Evolutionary conservation across 2,329 filamentous ascomycete genomes (phyloP).

Genomic region (Clonostachys byssicola): DNA sequence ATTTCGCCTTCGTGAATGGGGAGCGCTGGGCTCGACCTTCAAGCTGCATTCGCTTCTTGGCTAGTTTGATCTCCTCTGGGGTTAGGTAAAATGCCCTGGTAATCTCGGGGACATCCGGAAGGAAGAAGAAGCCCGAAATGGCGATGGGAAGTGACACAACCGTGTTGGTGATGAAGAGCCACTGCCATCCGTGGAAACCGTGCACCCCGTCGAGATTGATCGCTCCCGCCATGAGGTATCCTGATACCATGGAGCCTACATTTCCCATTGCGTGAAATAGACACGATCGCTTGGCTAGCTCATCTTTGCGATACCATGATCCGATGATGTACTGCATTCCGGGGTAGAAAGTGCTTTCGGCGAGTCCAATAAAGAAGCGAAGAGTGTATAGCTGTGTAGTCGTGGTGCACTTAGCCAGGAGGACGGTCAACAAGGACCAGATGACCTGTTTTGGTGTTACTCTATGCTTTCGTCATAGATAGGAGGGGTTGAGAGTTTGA

Average conservation of each 20-base stretch:
- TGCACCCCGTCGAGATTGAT: conserved; percentile 63
- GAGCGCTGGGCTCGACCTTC: conserved; percentile 38
- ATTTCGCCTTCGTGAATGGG: conserved; percentile 37
- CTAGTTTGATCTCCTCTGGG: conserved; percentile 14
- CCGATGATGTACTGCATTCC: conserved; percentile 33
- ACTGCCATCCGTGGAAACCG: conserved; percentile 53
- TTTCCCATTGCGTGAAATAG: conserved; percentile 28
- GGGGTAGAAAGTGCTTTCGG: conserved; percentile 30
- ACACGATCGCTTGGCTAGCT: conserved; percentile 34
- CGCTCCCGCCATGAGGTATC: conserved; percentile 28
- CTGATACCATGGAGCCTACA: conserved; percentile 18
- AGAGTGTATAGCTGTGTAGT: conserved; percentile 28
- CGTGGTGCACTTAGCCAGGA: conserved; percentile 26
- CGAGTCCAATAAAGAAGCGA: conserved; percentile 37
- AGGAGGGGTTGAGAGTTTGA: not conserved
- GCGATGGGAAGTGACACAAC: conserved; percentile 39
- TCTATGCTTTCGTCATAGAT: not conserved
- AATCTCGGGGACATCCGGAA: conserved; percentile 20
- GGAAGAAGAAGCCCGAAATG: conserved; percentile 21
- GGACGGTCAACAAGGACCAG: conserved; percentile 23
- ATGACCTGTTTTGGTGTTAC: conserved; percentile 2
- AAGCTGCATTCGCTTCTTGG: conserved; percentile 22
- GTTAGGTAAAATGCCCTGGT: conserved; percentile 19
- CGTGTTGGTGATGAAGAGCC: conserved; percentile 69
- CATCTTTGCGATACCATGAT: conserved; percentile 36